phyloP scores from a whole-genome alignment of 228 moss, liverwort and hornwort genomes.

The Sphagnum fallax region DNA sequence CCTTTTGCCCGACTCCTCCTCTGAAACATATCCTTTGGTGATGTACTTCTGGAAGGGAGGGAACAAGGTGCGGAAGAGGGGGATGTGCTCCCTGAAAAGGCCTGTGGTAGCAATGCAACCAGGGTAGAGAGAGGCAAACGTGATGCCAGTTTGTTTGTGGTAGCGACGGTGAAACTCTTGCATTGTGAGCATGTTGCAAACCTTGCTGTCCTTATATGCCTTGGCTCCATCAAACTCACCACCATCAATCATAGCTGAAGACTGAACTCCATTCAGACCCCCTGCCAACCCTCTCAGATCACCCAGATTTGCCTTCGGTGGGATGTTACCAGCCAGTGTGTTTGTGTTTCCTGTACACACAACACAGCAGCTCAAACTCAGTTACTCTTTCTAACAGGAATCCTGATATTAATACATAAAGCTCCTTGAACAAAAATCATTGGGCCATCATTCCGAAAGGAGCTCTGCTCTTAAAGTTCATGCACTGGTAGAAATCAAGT shows the following conservation, averaged over 20 bases:
- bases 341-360: constrained; percentile 78
- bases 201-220: constrained; percentile 98
- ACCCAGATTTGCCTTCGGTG: constrained; percentile 90
- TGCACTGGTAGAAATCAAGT: too few species aligned
- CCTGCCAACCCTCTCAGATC: constrained; percentile 93
- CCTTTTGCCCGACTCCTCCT: constrained; percentile 88
- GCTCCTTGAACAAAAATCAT: too few species aligned
- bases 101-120: constrained; percentile 98
- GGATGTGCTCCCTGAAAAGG: constrained; percentile 83
- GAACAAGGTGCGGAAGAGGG: constrained; percentile 81
- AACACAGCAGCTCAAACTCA: not conserved
- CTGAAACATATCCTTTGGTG: constrained; percentile 94
- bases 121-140: constrained; percentile 91
- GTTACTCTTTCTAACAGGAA: not conserved
- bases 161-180: constrained; percentile 90
- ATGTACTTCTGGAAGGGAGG: constrained; percentile 98
- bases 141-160: constrained; percentile 71
- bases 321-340: constrained; percentile 89
- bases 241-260: constrained; percentile 94
- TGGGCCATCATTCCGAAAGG: too few species aligned
- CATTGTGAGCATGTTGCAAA: constrained; percentile 99
- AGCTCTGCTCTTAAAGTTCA: too few species aligned
- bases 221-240: constrained; percentile 96
- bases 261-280: constrained; percentile 82
- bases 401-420: too few species aligned